Evolutionary conservation across 2,329 filamentous ascomycete genomes (phyloP).

Genomic region (Colletotrichum salicis): DNA sequence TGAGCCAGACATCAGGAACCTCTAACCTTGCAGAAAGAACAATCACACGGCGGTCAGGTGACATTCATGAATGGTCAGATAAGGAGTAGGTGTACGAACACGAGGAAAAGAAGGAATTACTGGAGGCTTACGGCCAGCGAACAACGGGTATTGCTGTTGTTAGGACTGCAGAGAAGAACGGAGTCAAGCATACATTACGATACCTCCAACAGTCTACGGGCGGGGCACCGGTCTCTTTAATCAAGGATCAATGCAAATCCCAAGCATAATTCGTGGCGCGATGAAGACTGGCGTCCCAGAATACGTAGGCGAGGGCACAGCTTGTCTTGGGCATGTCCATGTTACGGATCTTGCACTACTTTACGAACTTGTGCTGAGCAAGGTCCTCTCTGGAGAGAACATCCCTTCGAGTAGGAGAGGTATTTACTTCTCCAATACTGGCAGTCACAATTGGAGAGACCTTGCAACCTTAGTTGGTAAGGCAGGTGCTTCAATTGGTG

Average conservation of each 20-base stretch:
- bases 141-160: conserved; percentile 56
- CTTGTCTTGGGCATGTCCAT: conserved; percentile 56
- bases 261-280: conserved; percentile 44
- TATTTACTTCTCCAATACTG: conserved; percentile 55
- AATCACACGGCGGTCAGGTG: conserved; percentile 44
- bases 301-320: conserved; percentile 49
- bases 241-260: conserved; percentile 50
- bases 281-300: conserved; percentile 38
- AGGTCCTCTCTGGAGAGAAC: conserved; percentile 44
- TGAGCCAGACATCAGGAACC: conserved; percentile 50
- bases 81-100: conserved; percentile 56
- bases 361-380: conserved; percentile 50
- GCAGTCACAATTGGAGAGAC: conserved; percentile 51
- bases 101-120: conserved; percentile 48
- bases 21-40: conserved; percentile 57
- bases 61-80: conserved; percentile 51
- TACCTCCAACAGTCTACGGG: conserved; percentile 60
- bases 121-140: conserved; percentile 53
- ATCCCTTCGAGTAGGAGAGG: conserved; percentile 50
- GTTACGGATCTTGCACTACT: conserved; percentile 54
- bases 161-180: conserved; percentile 48
- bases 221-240: conserved; percentile 55
- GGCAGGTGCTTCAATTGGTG: conserved; percentile 43
- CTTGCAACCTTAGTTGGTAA: conserved; percentile 49
- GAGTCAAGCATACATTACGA: conserved; percentile 58